Evolutionary conservation across 345 rosid species (phyloP), one percentile per base, ranked within the genome.

Genomic region (Sonneratia caseolaris): DNA sequence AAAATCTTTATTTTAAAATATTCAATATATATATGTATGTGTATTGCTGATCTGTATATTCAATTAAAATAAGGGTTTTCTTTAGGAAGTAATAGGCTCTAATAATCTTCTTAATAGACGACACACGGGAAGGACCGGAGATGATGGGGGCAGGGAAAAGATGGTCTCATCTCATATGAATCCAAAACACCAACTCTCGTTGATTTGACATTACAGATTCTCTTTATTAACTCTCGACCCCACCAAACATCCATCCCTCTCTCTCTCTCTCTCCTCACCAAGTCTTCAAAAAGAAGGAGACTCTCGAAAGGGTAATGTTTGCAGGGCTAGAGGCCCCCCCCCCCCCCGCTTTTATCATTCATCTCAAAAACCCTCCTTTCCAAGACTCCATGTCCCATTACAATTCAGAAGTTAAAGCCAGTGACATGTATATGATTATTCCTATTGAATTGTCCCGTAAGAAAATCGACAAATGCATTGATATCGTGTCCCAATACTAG

Each of bases 181-280:
- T 85, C 93, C 85, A 88, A 86, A 85, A 76, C 72, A 79, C 84
- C 88, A 84, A 84, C 89, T 80, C 72, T 84, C 1, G 13, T 83
- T 82, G 98, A 91, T 91, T 87, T 89, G 98, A 93, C 97, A 76
- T 86, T 86, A 85, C 97, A 86, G 98, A 90, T 92, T 92, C 97
- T 92, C 81, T 81, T 4, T 73, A 40, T 67, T 73, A 66, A 16
- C 80, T 69, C 74, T 72, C 68, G 11, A 76, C 75, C 75, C 71
- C 75, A 36, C 77, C 81, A 78, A 77, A 71, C 64, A 40, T 21
- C 64, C 69, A 62, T 64, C 57, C 42, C 68, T 15, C 47, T n/a
- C 71, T 35, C 32, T 27, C 32, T 27, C 0, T 27, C 32, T 27
- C 1, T 1, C 1, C 32, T 27, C 32, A 27, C 32, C 32, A 27